phyloP scores from a whole-genome alignment of 2,329 filamentous ascomycete genomes.

The Colletotrichum plurivorum region DNA sequence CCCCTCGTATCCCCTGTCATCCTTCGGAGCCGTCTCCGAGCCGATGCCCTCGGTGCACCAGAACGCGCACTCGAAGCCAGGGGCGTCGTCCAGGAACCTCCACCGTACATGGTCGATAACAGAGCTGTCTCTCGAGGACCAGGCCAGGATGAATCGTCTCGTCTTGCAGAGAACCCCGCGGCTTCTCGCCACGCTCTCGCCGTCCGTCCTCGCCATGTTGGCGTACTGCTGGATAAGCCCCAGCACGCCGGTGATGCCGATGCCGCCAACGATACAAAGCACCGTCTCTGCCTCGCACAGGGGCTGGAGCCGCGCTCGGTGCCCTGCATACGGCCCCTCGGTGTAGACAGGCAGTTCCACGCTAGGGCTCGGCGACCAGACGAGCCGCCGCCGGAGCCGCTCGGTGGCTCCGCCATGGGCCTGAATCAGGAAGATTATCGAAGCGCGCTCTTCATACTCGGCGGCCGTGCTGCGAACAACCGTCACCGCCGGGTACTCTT shows the following conservation, averaged over 20 bases:
- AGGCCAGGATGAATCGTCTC: constrained; percentile 44
- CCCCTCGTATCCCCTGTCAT: constrained; percentile 27
- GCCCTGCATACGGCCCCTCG: constrained; percentile 14
- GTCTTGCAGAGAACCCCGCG: neutral
- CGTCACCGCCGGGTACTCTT: neutral
- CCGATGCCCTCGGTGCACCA: constrained; percentile 42
- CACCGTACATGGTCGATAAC: constrained; percentile 40
- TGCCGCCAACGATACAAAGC: constrained; percentile 51
- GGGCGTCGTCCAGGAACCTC: neutral
- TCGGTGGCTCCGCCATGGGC: constrained; percentile 9
- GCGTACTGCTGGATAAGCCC: constrained; percentile 43
- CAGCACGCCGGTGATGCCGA: constrained; percentile 50
- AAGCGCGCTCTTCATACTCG: neutral
- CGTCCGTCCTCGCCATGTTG: neutral
- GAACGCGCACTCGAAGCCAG: constrained; percentile 42
- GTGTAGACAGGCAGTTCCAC: constrained; percentile 7
- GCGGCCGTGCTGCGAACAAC: neutral
- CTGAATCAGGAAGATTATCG: constrained; percentile 19
- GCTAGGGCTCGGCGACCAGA: neutral
- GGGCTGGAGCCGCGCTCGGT: constrained; percentile 7
- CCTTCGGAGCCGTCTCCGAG: constrained; percentile 40
- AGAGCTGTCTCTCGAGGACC: constrained; percentile 44
- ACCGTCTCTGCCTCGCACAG: constrained; percentile 44
- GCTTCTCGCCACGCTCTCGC: neutral
- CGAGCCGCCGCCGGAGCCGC: constrained; percentile 3